A percentile compares a stretch with the other conserved stretches of the same genome.
phyloP scores from a whole-genome alignment of 352 stramenopile genomes.

The Globisporangium spiculum region DNA sequence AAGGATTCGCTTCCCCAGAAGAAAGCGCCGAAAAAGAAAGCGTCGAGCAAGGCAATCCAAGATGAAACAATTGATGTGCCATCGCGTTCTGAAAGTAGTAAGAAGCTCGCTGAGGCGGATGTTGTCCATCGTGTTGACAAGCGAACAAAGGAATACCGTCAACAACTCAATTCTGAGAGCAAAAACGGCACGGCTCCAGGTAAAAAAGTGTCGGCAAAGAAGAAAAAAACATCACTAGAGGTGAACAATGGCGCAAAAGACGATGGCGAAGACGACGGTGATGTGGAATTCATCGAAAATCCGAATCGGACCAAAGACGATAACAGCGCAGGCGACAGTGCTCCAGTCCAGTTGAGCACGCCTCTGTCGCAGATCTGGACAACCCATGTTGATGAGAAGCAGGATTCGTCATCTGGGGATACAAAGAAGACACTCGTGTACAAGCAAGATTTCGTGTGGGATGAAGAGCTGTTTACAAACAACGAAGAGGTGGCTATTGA shows the following conservation, averaged over 20 bases:
- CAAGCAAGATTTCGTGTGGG: constrained; percentile 75
- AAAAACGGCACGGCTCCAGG: background rate
- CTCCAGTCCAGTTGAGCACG: constrained; percentile 14
- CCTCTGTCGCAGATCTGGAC: constrained; percentile 62
- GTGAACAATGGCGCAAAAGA: constrained; percentile 14
- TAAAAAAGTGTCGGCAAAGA: constrained; percentile 10
- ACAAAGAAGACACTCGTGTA: constrained; percentile 30
- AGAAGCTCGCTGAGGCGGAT: constrained; percentile 3
- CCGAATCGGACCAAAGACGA: background rate
- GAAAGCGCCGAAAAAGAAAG: constrained; percentile 13
- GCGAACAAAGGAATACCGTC: background rate
- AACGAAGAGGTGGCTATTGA: background rate
- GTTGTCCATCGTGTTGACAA: constrained; percentile 11
- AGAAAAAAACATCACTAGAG: constrained; percentile 4
- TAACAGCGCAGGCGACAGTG: background rate
- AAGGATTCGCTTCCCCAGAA: constrained; percentile 6
- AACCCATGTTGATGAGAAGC: constrained; percentile 20
- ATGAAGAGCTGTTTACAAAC: constrained; percentile 60
- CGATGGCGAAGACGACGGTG: constrained; percentile 15
- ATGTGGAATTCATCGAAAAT: constrained; percentile 20
- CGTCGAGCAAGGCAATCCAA: background rate
- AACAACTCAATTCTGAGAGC: constrained; percentile 1
- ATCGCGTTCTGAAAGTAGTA: background rate
- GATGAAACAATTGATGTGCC: constrained; percentile 2
- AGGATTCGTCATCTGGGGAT: constrained; percentile 9